Percentiles rank a stretch among this genome's conserved stretches.
Conservation (phyloP, 1,139 yeast species). For the Kluyveromyces sp. region DNA sequence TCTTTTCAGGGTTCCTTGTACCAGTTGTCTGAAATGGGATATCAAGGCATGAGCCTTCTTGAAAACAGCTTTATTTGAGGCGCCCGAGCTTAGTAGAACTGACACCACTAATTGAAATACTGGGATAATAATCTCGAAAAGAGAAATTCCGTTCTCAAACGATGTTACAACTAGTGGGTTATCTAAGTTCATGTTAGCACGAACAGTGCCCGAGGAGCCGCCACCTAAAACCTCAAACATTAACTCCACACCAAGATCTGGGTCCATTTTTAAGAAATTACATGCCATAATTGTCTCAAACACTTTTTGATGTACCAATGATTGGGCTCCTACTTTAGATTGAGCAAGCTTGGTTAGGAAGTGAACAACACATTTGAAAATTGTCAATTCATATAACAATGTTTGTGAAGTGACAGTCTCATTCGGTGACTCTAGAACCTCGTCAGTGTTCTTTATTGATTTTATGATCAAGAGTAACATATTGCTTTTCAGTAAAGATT, state of each 20-base stretch:
- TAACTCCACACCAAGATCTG: constrained; percentile 65
- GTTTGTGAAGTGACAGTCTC: constrained; percentile 44
- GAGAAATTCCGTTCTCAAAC: constrained; percentile 38
- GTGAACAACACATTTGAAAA: constrained; percentile 65
- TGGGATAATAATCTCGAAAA: constrained; percentile 69
- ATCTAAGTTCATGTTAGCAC: constrained; percentile 45
- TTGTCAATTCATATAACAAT: constrained; percentile 63
- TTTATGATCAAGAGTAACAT: constrained; percentile 58
- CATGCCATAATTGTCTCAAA: constrained; percentile 56
- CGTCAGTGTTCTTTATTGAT: constrained; percentile 64
- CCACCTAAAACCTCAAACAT: constrained; percentile 33
- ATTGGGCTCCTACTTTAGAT: constrained; percentile 68
- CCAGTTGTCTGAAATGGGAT: constrained; percentile 46
- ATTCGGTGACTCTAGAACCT: constrained; percentile 38
- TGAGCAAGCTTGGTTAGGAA: constrained; percentile 70
- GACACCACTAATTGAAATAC: constrained; percentile 68
- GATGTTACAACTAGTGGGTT: constrained; percentile 40
- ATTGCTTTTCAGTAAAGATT: constrained; percentile 56
- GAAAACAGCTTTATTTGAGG: constrained; percentile 62
- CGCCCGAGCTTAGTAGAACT: constrained; percentile 68
- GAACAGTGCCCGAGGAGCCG: constrained; percentile 32
- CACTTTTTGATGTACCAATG: constrained; percentile 65
- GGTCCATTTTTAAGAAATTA: constrained; percentile 58
- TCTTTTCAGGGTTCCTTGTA: constrained; percentile 64
- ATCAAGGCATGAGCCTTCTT: constrained; percentile 49